Conservation (phyloP, 345 rosid genomes). For the Passiflora organensis region DNA sequence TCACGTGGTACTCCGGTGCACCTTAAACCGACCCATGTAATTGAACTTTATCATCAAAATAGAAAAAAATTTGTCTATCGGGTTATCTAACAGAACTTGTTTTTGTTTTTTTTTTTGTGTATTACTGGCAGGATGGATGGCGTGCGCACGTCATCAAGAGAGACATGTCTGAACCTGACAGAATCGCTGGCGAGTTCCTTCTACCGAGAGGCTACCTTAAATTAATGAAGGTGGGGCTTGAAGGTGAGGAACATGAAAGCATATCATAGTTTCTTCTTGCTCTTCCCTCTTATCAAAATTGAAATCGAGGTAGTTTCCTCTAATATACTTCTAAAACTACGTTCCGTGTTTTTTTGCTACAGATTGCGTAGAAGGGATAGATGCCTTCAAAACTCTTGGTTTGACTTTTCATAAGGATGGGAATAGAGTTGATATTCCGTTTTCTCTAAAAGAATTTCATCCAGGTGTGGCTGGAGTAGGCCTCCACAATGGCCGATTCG, state of each 20-base stretch:
- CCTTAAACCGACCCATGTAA: no score
- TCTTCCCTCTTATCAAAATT: no score
- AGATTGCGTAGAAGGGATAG: constrained; percentile 57
- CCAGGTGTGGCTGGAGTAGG: constrained; percentile 45
- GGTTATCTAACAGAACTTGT: no score
- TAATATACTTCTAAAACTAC: no score
- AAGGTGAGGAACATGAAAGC: constrained; percentile 20
- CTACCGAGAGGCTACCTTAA: constrained; percentile 38
- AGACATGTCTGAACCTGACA: constrained; percentile 12
- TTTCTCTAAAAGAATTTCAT: constrained; percentile 40
- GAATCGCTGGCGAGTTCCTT: constrained; percentile 31
- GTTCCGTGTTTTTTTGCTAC: background rate
- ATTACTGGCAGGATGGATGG: constrained; percentile 16
- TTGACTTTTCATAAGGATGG: constrained; percentile 52
- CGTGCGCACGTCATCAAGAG: constrained; percentile 1
- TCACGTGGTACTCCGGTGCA: no score
- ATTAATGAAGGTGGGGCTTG: constrained; percentile 33
- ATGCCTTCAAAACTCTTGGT: constrained; percentile 46
- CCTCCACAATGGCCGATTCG: constrained; percentile 56
- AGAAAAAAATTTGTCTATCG: no score
- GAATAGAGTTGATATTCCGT: constrained; percentile 27
- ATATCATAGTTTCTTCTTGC: no score
- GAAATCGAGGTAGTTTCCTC: background rate
- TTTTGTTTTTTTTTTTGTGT: no score
- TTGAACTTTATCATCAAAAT: no score